These are phyloP conservation scores for Leonotis leonurus DNA, from an alignment of 257 asterid genomes.

Conservation along the genomic window DNA sequence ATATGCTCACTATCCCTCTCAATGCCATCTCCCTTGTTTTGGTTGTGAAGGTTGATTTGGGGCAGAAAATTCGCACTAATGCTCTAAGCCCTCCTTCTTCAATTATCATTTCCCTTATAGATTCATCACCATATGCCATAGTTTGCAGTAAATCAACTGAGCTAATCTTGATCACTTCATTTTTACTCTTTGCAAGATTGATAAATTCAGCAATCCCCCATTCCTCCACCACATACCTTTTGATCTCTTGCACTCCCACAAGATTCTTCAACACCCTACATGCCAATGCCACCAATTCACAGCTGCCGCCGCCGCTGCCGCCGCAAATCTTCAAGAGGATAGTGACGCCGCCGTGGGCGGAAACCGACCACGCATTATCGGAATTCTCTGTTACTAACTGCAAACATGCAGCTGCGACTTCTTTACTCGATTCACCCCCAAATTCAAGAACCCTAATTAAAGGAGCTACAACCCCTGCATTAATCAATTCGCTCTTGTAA, in stretches of 20 bases:
- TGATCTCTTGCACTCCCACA: slow-evolving; percentile 72
- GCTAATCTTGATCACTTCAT: slow-evolving; percentile 47
- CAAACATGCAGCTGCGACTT: slow-evolving; percentile 58
- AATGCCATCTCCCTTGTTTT: slow-evolving; percentile 71
- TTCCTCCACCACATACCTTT: slow-evolving; percentile 75
- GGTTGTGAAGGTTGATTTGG: slow-evolving; percentile 40
- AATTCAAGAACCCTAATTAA: slow-evolving; percentile 56
- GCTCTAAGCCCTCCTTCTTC: slow-evolving; percentile 65
- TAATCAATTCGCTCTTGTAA: slow-evolving; percentile 33
- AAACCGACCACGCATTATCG: slow-evolving; percentile 84
- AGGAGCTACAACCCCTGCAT: slow-evolving; percentile 53
- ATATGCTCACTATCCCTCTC: slow-evolving; percentile 55
- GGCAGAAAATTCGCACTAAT: slow-evolving; percentile 50
- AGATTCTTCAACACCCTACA: slow-evolving; percentile 89
- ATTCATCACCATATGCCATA: slow-evolving; percentile 63
- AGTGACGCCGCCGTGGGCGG: slow-evolving; percentile 86
- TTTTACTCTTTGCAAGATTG: slow-evolving; percentile 44
- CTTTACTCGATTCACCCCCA: slow-evolving; percentile 45
- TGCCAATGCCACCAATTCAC: slow-evolving; percentile 47
- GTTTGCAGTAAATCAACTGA: slow-evolving; percentile 64
- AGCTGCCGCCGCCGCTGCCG: slow-evolving; percentile 13
- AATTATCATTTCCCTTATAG: slow-evolving; percentile 33
- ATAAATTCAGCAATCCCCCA: slow-evolving; percentile 48
- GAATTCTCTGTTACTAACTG: slow-evolving; percentile 67
- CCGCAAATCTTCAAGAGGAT: slow-evolving; percentile 57